Evolutionary conservation across 148 eudicot species (phyloP), one percentile per base, ranked within the genome.

Genomic region (Vaccinium corymbosum): DNA sequence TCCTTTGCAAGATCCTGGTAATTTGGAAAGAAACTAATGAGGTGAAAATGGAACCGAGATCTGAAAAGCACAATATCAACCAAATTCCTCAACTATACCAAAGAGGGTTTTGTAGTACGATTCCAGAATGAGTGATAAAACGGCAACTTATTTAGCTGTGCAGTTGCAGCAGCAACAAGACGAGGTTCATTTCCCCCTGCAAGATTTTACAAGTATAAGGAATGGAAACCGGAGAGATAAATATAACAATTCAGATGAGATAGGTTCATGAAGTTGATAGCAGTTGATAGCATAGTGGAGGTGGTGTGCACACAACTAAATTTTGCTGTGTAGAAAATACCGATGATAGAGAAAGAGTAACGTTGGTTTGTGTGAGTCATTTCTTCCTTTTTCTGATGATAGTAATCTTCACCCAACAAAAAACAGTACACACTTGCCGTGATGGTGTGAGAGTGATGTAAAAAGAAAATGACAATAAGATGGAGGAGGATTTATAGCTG

Each of bases 101-200:
- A 86, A 83, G 99, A 89, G 7, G 96, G 97, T 87, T 92, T 92
- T 80, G 99, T 96, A 6, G 99, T 96, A 84, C 98, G 93, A 86
- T 96, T 96, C 98, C 98, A 96, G 77, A 96, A 96, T 48, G 99
- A 96, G 85, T 96, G 99, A 80, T 96, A 96, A 87, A 96, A 96
- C 12, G 99, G 99, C 90, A 96, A 85, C 27, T 89, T 92, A 76
- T 94, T 96, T 68, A 96, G 88, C 82, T 96, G 99, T 56, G 85
- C 82, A 82, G 85, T 88, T 82, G 99, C 99, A 87, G 99, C 99
- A 51, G 87, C 94, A 85, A 96, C 87, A 85, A 96, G 98, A 82
- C 95, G 97, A 56, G 97, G 92, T 89, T 96, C 98, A 86, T 85
- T 93, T 68, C 99, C 99, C 84, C 99, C 99, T 96, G 90, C 83